phyloP scores from a whole-genome alignment of 1,139 yeast genomes.

The Pichia sp. region DNA sequence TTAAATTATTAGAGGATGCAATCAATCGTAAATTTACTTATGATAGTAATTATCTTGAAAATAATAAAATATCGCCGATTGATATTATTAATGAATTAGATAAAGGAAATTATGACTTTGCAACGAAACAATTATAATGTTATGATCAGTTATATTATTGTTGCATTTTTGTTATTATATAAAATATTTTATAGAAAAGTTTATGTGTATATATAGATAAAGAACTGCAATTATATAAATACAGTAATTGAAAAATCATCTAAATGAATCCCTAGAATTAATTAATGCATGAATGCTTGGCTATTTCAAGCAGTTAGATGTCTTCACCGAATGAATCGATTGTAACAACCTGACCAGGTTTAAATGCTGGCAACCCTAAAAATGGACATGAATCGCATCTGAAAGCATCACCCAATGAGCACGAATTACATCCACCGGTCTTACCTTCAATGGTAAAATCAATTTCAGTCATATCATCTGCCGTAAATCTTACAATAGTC shows the following conservation, averaged over 20 bases:
- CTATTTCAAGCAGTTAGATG: slow-evolving; percentile 14
- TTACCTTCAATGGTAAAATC: slow-evolving; percentile 95
- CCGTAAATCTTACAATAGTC: slow-evolving; percentile 42
- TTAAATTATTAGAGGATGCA: too few species aligned
- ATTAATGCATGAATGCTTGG: background rate
- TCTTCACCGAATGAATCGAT: slow-evolving; percentile 45
- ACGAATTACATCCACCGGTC: slow-evolving; percentile 93
- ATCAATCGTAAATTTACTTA: too few species aligned
- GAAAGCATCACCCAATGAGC: slow-evolving; percentile 96
- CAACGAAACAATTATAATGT: too few species aligned
- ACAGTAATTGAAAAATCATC: background rate
- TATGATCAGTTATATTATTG: background rate
- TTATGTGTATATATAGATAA: background rate
- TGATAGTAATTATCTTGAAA: background rate
- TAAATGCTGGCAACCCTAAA: slow-evolving; percentile 93
- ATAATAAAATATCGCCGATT: slow-evolving; percentile 6
- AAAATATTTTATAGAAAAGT: slow-evolving; percentile 7
- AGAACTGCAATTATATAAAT: background rate
- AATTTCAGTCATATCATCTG: slow-evolving; percentile 71
- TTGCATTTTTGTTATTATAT: background rate
- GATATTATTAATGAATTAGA: background rate
- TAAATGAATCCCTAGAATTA: background rate
- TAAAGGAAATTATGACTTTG: background rate
- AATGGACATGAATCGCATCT: slow-evolving; percentile 98
- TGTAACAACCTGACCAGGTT: slow-evolving; percentile 78